These are phyloP conservation scores for Colletotrichum cordylinicola DNA, from an alignment of 2,329 filamentous ascomycete genomes.

Conservation along the genomic window DNA sequence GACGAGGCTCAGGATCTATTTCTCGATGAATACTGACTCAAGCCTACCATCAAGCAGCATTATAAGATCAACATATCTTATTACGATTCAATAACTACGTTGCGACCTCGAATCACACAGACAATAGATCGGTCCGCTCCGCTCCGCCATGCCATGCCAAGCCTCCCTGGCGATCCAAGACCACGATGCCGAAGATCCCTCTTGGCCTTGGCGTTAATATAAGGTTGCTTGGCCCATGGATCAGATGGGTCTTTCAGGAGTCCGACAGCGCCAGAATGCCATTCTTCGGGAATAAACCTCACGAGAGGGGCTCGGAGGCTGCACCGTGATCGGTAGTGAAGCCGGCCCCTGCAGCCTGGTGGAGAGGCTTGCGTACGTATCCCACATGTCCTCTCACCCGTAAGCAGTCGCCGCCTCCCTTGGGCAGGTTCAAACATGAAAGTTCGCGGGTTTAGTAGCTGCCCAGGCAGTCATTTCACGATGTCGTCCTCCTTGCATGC, in stretches of 20 bases:
- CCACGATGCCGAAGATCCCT: constrained; percentile 4
- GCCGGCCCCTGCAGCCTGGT: background rate
- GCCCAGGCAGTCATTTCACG: background rate
- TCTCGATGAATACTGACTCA: too few species aligned
- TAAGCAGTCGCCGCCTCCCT: background rate
- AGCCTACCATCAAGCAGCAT: background rate
- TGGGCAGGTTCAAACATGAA: background rate
- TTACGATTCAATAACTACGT: background rate
- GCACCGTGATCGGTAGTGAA: background rate
- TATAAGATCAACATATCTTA: background rate
- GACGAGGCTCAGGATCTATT: too few species aligned
- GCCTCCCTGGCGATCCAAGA: background rate
- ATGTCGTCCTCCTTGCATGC: background rate
- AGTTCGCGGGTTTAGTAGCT: background rate
- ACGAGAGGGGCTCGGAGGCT: background rate
- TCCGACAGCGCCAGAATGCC: background rate
- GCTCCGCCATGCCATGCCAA: background rate
- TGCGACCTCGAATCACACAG: background rate
- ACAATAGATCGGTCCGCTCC: background rate
- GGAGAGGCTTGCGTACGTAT: background rate
- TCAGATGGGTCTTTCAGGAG: background rate
- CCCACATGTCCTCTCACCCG: background rate
- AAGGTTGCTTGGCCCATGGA: constrained; percentile 4
- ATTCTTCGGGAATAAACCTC: background rate
- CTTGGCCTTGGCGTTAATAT: constrained; percentile 3